Evolutionary conservation across 2,329 filamentous ascomycete species (phyloP).

Genomic region (Chrysosporium keratinophilum): DNA sequence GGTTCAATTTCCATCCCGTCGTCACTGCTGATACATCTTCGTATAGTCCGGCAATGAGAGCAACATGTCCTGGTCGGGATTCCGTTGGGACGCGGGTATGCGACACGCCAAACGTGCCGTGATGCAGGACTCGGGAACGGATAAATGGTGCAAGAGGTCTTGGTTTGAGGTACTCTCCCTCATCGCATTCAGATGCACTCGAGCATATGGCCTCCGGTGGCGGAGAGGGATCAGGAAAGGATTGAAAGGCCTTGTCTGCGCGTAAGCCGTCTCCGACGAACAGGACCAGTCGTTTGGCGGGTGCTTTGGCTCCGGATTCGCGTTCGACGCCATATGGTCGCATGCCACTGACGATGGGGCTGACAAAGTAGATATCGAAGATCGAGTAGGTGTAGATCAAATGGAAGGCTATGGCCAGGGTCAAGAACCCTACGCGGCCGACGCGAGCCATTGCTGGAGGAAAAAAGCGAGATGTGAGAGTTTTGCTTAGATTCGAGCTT

Average conservation of each 20-base stretch:
- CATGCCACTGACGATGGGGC: conserved; percentile 95
- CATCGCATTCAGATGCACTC: conserved; percentile 42
- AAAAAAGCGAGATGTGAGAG: neutral
- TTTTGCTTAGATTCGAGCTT: neutral
- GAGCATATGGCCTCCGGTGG: conserved; percentile 23
- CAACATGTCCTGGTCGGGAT: conserved; percentile 90
- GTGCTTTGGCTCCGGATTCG: conserved; percentile 50
- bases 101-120: conserved; percentile 93
- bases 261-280: conserved; percentile 96
- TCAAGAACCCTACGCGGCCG: conserved; percentile 70
- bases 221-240: conserved; percentile 74
- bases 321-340: conserved; percentile 62
- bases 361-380: conserved; percentile 98
- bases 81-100: conserved; percentile 96
- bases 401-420: conserved; percentile 84
- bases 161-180: conserved; percentile 52
- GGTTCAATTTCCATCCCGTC: conserved; percentile 97
- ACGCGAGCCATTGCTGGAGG: conserved; percentile 40
- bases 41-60: conserved; percentile 89
- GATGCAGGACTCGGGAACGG: conserved; percentile 73
- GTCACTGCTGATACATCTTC: conserved; percentile 96
- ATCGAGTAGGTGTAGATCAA: conserved; percentile 89
- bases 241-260: conserved; percentile 96
- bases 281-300: conserved; percentile 80
- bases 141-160: conserved; percentile 83